Evolutionary conservation across 2,329 filamentous ascomycete genomes (phyloP), one percentile per base, ranked within the genome.

Genomic region (Colletotrichum somersetense): DNA sequence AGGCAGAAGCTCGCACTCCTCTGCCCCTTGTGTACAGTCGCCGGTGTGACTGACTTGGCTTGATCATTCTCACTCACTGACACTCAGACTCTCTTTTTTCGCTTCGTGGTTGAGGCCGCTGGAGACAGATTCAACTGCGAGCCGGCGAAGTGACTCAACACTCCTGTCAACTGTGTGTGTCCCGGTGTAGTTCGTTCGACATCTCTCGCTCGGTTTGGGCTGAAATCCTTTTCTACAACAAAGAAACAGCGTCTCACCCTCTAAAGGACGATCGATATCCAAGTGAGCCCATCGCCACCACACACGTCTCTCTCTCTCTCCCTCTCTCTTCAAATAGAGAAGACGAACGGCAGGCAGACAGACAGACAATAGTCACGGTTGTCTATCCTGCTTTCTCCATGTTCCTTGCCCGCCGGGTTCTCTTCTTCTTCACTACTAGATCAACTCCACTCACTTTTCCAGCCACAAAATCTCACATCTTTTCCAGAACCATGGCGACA

Each of bases 141-240:
- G 55, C 53, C 38, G 57, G 56, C 61, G 40, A 55, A 71, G 67
- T 71, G 67, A 71, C 70, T 72, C 70, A 72, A 55, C 55, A 55
- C 66, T 55, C 44, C 14, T n/a, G 44, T 48, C 44, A n/a, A 46
- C 44, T 59, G 59, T 23, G 4, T 50, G 12, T 40, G 30, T 42
- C 40, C 53, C n/a, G 57, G 48, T 61, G 55, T 56, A 64, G 58
- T 38, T 48, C 16, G 18, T 38, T 48, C 16, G 18, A 30, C 11
- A 18, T 42, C 46, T 50, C 30, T 50, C 30, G 44, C 30, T 50
- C 30, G 44, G 35, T 16, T 44, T 30, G 23, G 53, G n/a, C 48
- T 35, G 46, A 14, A 10, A 26, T 55, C 40, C 30, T 53, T 40
- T 35, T 30, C 66, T 65, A 35, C 35, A 35, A 61, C 70, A 65